Evolutionary conservation across 331 rosid species (phyloP).

Genomic region (Dryas integrifolia): DNA sequence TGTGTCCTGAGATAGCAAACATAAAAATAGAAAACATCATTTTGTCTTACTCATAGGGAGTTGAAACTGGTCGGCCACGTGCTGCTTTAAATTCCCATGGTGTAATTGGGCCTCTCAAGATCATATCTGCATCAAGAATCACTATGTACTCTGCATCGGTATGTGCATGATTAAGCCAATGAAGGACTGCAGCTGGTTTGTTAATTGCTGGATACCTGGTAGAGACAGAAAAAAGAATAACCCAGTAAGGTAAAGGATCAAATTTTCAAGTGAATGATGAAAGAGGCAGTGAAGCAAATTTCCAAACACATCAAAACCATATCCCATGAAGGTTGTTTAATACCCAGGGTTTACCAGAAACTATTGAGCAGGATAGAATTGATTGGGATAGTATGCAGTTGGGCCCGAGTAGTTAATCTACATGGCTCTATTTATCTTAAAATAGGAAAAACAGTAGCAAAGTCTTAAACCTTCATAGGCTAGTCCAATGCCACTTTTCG

Average conservation of each 20-base stretch:
- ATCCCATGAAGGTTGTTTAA: too few species aligned
- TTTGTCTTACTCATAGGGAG: conserved; percentile 87
- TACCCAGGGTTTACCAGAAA: too few species aligned
- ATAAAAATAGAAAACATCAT: not conserved
- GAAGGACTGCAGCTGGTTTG: conserved; percentile 98
- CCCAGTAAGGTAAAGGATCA: not conserved
- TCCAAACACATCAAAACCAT: too few species aligned
- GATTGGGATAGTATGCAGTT: too few species aligned
- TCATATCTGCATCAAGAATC: conserved; percentile 98
- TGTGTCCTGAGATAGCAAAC: not conserved
- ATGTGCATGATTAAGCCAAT: conserved; percentile 88
- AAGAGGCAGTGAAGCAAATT: not conserved
- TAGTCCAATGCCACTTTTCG: too few species aligned
- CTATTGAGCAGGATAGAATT: too few species aligned
- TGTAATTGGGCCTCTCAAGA: conserved; percentile 89
- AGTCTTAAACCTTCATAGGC: not conserved
- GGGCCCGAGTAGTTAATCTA: too few species aligned
- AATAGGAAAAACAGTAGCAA: not conserved
- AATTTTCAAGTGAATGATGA: not conserved
- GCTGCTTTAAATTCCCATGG: conserved; percentile 98
- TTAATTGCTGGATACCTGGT: conserved; percentile 98
- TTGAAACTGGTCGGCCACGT: conserved; percentile 85
- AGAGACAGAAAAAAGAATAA: conserved; percentile 16
- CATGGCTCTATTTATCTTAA: too few species aligned
- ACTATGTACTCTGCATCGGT: conserved; percentile 90